A percentile compares a stretch with the other conserved stretches of the same genome.
These are phyloP conservation scores for Eucalyptus sideroxylon DNA, from an alignment of 345 rosid genomes.

Conservation along the genomic window DNA sequence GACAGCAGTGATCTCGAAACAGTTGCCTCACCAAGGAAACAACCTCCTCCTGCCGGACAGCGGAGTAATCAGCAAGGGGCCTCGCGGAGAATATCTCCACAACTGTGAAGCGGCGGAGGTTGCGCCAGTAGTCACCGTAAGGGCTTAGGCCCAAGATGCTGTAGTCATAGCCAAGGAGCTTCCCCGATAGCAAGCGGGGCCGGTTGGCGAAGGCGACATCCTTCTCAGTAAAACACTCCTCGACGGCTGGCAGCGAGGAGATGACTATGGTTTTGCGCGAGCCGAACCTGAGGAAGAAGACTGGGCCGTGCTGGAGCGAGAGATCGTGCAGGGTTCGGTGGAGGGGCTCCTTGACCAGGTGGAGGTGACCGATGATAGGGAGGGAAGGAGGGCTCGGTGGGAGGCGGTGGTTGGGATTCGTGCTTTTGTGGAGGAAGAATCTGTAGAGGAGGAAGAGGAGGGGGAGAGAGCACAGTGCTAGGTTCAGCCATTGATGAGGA, in stretches of 20 bases:
- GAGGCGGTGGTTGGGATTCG: neutral
- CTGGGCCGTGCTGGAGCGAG: neutral
- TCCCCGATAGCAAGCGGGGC: neutral
- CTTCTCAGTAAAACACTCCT: constrained; percentile 10
- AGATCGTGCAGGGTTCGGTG: neutral
- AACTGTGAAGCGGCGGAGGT: constrained; percentile 10
- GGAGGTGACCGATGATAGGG: constrained; percentile 5
- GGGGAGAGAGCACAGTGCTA: neutral
- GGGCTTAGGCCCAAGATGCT: neutral
- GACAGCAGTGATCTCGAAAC: neutral
- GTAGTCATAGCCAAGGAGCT: neutral
- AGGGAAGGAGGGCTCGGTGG: neutral
- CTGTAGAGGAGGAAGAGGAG: neutral
- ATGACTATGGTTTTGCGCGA: neutral
- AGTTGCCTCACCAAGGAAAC: neutral
- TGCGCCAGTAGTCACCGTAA: constrained; percentile 10
- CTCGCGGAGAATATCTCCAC: constrained; percentile 7
- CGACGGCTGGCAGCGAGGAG: neutral
- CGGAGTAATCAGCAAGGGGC: neutral
- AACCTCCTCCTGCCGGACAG: neutral
- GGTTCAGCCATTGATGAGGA: neutral
- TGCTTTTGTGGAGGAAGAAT: neutral
- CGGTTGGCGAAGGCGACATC: constrained; percentile 4
- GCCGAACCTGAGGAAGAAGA: neutral
- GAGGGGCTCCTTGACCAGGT: constrained; percentile 1